Percentiles rank a stretch among this genome's conserved stretches.
These are phyloP conservation scores for Thinopyrum elongatum DNA, from an alignment of 176 grass and related monocot genomes.

Conservation along the genomic window DNA sequence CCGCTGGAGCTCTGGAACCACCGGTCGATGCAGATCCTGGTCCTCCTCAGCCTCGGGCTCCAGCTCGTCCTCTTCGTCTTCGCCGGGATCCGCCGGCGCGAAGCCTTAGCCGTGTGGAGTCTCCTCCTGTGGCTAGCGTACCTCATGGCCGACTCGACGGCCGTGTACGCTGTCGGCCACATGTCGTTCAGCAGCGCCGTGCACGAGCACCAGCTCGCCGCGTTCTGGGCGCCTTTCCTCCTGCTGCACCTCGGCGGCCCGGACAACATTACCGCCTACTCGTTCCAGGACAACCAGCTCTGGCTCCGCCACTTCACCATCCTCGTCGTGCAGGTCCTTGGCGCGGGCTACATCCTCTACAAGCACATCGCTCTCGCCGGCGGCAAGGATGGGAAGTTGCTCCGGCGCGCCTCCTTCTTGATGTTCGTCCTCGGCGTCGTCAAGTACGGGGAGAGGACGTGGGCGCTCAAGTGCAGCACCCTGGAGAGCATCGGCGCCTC, in stretches of 20 bases:
- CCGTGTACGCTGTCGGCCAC: neutral
- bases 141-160: neutral
- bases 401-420: neutral
- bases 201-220: neutral
- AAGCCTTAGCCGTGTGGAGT: neutral
- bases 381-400: neutral
- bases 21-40: neutral
- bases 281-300: neutral
- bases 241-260: neutral
- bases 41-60: neutral
- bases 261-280: neutral
- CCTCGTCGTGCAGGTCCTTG: neutral
- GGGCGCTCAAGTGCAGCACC: neutral
- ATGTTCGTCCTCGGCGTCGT: neutral
- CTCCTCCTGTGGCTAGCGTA: neutral
- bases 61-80: too few relatives aligned
- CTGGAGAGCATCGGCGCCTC: neutral
- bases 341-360: neutral
- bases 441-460: neutral
- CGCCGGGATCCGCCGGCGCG: too few relatives aligned
- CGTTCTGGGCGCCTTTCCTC: neutral
- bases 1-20: neutral
- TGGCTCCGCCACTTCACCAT: neutral
- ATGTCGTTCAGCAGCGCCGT: neutral
- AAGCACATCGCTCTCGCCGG: neutral